These are phyloP conservation scores for Aspergillus brasiliensis DNA, from an alignment of 2,329 filamentous ascomycete species.

Conservation along the genomic window DNA sequence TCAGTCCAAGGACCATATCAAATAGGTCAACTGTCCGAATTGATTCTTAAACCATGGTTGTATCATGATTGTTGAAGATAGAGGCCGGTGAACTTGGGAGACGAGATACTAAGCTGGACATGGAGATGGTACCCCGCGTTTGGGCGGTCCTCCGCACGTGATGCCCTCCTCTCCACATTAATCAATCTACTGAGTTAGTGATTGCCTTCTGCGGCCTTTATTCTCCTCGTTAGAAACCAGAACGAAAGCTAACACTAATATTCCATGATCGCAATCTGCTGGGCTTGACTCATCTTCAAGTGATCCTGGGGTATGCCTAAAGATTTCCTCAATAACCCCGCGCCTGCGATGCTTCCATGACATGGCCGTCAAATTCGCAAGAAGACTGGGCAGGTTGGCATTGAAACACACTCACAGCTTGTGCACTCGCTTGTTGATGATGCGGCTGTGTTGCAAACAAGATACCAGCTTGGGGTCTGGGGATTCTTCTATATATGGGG, in stretches of 20 bases:
- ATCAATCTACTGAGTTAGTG: background rate
- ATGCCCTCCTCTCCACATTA: background rate
- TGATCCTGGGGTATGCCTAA: background rate
- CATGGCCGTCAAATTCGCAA: background rate
- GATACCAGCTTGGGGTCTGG: background rate
- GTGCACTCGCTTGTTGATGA: background rate
- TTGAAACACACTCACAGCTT: background rate
- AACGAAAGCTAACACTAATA: background rate
- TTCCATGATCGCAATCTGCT: background rate
- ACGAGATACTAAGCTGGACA: background rate
- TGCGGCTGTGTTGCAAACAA: background rate
- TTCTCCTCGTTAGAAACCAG: background rate
- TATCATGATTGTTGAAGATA: background rate
- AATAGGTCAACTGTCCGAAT: no score
- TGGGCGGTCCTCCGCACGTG: constrained; percentile 1
- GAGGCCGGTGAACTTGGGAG: background rate
- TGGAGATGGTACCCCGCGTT: constrained; percentile 7
- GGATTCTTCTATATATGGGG: constrained; percentile 12
- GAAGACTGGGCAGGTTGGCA: background rate
- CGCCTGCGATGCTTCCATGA: background rate
- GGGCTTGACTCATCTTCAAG: background rate
- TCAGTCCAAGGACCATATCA: background rate
- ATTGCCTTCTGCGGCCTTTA: background rate
- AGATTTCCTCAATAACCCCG: background rate
- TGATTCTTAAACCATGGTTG: background rate